Conservation (phyloP, 441 rosid species). For the Erodium texanum region DNA sequence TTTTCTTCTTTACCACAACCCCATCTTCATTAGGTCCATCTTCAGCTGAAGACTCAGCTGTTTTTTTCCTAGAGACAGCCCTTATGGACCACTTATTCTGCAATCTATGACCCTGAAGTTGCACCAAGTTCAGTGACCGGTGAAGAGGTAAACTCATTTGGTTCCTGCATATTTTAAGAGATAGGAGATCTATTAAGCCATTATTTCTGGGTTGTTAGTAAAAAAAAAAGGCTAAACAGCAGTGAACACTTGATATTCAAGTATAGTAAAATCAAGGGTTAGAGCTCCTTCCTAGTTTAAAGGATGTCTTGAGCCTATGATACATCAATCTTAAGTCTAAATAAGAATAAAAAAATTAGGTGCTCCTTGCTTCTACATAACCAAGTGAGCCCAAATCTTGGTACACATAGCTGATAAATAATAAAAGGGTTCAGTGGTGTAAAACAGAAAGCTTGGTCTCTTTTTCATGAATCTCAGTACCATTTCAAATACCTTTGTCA, state of each 20-base stretch:
- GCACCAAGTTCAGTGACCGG: conserved; percentile 31
- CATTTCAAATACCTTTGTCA: background rate
- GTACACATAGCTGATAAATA: no score
- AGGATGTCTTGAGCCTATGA: no score
- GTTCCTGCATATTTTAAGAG: conserved; percentile 26
- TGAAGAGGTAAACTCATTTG: conserved; percentile 30
- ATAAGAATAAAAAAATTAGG: no score
- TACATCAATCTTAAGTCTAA: no score
- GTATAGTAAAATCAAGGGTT: no score
- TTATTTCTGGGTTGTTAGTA: background rate
- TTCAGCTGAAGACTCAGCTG: conserved; percentile 31
- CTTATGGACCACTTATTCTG: conserved; percentile 38
- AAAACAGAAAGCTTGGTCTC: no score
- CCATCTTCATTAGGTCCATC: conserved; percentile 40
- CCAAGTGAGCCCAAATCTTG: no score
- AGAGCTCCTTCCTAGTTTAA: no score
- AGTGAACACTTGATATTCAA: background rate
- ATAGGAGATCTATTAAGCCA: background rate
- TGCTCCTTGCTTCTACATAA: no score
- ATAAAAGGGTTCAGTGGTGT: no score
- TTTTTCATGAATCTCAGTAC: no score
- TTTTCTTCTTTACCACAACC: conserved; percentile 34
- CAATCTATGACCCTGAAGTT: conserved; percentile 35
- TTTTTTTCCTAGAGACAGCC: conserved; percentile 46
- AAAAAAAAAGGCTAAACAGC: no score